These are phyloP conservation scores for Calonectria pteridis DNA, from an alignment of 2,329 filamentous ascomycete genomes.

Conservation along the genomic window DNA sequence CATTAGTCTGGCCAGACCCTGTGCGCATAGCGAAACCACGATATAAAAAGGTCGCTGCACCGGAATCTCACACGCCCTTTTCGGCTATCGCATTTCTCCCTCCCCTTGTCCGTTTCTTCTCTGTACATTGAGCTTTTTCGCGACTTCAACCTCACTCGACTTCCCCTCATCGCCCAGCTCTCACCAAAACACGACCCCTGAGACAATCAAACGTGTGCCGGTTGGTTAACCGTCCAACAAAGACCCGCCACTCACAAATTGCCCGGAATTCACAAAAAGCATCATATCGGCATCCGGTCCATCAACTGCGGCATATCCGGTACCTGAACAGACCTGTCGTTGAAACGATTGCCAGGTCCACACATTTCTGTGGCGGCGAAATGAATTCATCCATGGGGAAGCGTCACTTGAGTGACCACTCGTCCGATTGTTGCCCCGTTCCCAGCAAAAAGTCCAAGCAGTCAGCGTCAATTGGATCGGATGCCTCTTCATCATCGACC, in stretches of 20 bases:
- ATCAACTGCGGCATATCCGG: neutral
- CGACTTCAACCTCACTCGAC: neutral
- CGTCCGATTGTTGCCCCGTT: slow-evolving; percentile 35
- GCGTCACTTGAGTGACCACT: slow-evolving; percentile 37
- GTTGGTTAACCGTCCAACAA: slow-evolving; percentile 16
- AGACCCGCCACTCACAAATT: slow-evolving; percentile 20
- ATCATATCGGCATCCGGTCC: neutral
- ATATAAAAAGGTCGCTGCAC: slow-evolving; percentile 3
- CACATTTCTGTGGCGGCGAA: neutral
- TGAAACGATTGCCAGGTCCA: too few relatives aligned
- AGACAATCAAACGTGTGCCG: neutral
- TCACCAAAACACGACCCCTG: neutral
- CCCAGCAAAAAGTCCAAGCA: slow-evolving; percentile 44
- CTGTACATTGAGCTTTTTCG: neutral
- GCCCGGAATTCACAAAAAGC: neutral
- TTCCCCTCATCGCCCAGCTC: neutral
- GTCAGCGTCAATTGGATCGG: slow-evolving; percentile 40
- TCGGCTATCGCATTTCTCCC: neutral
- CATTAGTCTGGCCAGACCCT: neutral
- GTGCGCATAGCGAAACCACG: neutral
- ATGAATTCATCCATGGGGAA: slow-evolving; percentile 41
- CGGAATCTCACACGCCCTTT: neutral
- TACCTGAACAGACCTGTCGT: neutral
- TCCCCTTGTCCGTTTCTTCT: neutral
- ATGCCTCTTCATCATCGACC: slow-evolving; percentile 37